phyloP scores from a whole-genome alignment of 345 rosid species.

The Angophora floribunda region DNA sequence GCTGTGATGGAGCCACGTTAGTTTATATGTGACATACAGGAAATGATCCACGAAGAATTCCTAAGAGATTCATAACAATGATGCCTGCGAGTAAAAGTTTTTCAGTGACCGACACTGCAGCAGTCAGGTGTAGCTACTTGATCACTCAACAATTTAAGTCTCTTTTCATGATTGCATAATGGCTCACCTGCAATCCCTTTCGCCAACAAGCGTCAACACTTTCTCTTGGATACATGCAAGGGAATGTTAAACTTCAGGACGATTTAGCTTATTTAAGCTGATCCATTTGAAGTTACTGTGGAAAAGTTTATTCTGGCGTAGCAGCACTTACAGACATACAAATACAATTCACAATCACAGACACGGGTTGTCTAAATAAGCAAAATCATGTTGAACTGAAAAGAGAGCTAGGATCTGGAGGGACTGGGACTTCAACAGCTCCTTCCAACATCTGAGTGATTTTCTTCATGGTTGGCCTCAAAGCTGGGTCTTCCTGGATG shows the following conservation, averaged over 20 bases:
- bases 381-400: background rate
- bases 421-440: background rate
- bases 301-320: constrained; percentile 15
- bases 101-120: background rate
- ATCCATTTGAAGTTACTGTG: constrained; percentile 35
- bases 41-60: background rate
- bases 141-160: background rate
- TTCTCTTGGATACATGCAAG: background rate
- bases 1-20: background rate
- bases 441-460: constrained; percentile 2
- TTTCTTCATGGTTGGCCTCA: constrained; percentile 5
- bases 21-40: background rate
- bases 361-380: background rate
- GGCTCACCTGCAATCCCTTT: background rate
- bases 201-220: background rate
- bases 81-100: background rate
- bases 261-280: constrained; percentile 1
- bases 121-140: background rate
- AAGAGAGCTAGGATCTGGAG: background rate
- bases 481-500: background rate
- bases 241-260: background rate
- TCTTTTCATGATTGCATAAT: background rate
- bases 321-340: background rate
- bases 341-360: background rate
- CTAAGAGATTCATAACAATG: background rate